Percentiles rank a stretch among this genome's conserved stretches.
Conservation (phyloP, 2,329 filamentous ascomycete genomes). For the Atkinsonella texensis region DNA sequence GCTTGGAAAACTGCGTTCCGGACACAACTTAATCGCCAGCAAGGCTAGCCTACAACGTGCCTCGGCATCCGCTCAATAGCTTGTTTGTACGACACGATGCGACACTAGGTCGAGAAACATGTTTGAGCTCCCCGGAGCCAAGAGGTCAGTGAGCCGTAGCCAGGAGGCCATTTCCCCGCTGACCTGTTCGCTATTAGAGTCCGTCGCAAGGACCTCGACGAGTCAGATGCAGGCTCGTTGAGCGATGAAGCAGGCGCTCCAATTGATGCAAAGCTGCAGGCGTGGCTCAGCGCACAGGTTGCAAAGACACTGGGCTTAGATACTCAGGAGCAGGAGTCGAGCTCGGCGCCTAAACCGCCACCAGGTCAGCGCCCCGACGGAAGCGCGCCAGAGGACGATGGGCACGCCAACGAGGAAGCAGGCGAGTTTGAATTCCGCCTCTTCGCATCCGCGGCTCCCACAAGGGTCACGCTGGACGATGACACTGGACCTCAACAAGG, state of each 20-base stretch:
- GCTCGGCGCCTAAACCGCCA: neutral
- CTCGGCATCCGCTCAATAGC: neutral
- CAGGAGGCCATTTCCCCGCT: neutral
- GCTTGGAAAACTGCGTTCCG: no score
- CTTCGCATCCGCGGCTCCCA: constrained; percentile 35
- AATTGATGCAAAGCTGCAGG: constrained; percentile 27
- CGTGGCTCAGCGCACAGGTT: constrained; percentile 35
- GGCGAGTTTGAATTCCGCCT: constrained; percentile 44
- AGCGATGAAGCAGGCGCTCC: constrained; percentile 19
- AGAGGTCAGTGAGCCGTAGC: constrained; percentile 14
- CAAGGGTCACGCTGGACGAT: constrained; percentile 39
- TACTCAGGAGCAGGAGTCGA: constrained; percentile 9
- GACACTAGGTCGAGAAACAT: constrained; percentile 9
- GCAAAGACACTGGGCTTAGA: constrained; percentile 33
- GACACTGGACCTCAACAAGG: constrained; percentile 26
- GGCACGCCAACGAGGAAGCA: constrained; percentile 15
- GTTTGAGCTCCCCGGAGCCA: constrained; percentile 20
- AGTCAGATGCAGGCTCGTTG: constrained; percentile 17
- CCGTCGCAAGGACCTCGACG: constrained; percentile 40
- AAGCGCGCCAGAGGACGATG: constrained; percentile 11
- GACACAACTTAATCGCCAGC: no score
- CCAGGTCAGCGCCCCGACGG: neutral
- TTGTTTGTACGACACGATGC: neutral
- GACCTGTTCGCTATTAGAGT: constrained; percentile 26
- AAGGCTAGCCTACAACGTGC: no score